Conservation (phyloP, 345 rosid genomes). For the Brassica carinata region DNA sequence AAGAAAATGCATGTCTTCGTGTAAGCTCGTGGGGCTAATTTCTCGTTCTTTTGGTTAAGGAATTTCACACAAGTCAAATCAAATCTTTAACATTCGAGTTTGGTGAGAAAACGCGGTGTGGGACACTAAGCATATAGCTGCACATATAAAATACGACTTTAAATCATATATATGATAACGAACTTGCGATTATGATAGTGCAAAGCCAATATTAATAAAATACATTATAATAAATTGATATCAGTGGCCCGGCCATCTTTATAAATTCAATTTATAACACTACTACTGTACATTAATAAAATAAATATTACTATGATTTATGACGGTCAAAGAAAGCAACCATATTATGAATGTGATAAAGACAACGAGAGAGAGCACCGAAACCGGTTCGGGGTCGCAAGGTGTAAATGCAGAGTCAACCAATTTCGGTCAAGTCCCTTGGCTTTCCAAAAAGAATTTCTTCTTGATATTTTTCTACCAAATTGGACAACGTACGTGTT, state of each 20-base stretch:
- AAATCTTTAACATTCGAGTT: conserved; percentile 29
- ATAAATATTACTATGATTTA: background rate
- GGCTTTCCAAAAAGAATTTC: conserved; percentile 5
- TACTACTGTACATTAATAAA: background rate
- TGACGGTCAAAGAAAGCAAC: conserved; percentile 43
- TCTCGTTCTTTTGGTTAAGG: background rate
- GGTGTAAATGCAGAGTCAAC: conserved; percentile 35
- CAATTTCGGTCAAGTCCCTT: conserved; percentile 34
- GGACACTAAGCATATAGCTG: conserved; percentile 10
- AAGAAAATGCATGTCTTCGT: background rate
- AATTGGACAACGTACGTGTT: background rate
- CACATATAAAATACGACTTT: background rate
- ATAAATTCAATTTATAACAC: conserved; percentile 5
- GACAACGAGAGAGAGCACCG: conserved; percentile 6
- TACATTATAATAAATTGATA: background rate
- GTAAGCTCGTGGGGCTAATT: background rate
- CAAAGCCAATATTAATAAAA: conserved; percentile 9
- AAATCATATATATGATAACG: conserved; percentile 5
- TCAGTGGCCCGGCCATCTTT: conserved; percentile 8
- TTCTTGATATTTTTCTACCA: conserved; percentile 2
- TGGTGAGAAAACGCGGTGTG: conserved; percentile 26
- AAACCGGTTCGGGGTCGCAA: conserved; percentile 32
- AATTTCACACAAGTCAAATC: conserved; percentile 34
- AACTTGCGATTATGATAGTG: conserved; percentile 22
- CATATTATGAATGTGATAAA: conserved; percentile 7